These are phyloP conservation scores for Candida tetrigidarum DNA, from an alignment of 1,139 yeast species.

Conservation along the genomic window DNA sequence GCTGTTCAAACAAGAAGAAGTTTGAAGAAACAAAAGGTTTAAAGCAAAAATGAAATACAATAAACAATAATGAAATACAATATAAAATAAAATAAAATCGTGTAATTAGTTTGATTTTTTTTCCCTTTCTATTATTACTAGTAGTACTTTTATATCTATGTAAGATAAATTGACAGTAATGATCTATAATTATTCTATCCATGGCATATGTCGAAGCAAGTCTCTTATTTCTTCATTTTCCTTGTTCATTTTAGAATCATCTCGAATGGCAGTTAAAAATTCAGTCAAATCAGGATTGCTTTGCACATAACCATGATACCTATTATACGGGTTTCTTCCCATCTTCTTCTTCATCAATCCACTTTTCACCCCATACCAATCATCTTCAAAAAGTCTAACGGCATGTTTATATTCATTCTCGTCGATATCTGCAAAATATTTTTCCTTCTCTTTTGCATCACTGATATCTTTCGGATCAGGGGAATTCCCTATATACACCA, in stretches of 20 bases:
- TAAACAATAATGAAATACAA: too few relatives aligned
- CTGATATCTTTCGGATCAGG: conserved; percentile 50
- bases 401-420: conserved; percentile 59
- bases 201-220: conserved; percentile 15
- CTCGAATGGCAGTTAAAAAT: conserved; percentile 24
- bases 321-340: conserved; percentile 63
- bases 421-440: conserved; percentile 47
- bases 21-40: conserved; percentile 21
- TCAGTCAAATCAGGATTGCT: conserved; percentile 29
- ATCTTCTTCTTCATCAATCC: conserved; percentile 47
- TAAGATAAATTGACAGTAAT: conserved; percentile 5
- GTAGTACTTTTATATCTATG: background rate
- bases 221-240: conserved; percentile 19
- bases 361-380: conserved; percentile 61
- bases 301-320: conserved; percentile 44
- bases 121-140: background rate
- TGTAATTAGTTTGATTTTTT: conserved; percentile 2
- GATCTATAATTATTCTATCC: conserved; percentile 10
- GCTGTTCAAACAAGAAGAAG: conserved; percentile 82
- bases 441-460: conserved; percentile 20
- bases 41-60: too few relatives aligned
- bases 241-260: conserved; percentile 4
- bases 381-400: conserved; percentile 54
- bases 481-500: conserved; percentile 62
- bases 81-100: conserved; percentile 1